phyloP scores from a whole-genome alignment of 2,329 filamentous ascomycete genomes.

The Paecilomyces variotii region DNA sequence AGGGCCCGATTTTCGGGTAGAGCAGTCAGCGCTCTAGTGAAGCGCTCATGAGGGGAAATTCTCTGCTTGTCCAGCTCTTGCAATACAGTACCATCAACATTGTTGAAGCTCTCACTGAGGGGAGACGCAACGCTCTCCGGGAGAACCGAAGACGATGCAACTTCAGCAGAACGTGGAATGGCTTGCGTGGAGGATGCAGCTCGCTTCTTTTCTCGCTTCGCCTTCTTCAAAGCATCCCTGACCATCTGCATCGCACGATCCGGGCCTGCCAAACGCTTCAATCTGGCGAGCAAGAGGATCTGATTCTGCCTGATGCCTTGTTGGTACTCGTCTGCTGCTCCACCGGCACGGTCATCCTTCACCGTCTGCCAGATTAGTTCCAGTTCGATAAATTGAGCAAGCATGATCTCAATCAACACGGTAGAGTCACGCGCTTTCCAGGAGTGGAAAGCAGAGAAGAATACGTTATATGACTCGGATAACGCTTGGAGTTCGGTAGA shows the following conservation, averaged over 20 bases:
- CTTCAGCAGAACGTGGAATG: slow-evolving; percentile 48
- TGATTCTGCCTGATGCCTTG: slow-evolving; percentile 61
- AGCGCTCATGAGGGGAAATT: slow-evolving; percentile 30
- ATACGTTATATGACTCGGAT: slow-evolving; percentile 50
- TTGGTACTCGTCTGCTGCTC: slow-evolving; percentile 55
- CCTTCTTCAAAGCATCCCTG: slow-evolving; percentile 53
- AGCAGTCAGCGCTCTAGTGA: slow-evolving; percentile 49
- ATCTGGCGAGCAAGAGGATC: slow-evolving; percentile 52
- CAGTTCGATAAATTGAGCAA: slow-evolving; percentile 57
- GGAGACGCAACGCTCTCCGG: slow-evolving; percentile 32
- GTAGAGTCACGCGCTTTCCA: slow-evolving; percentile 59
- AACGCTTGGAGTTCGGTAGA: slow-evolving; percentile 42
- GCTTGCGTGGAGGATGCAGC: slow-evolving; percentile 46
- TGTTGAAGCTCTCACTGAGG: slow-evolving; percentile 34
- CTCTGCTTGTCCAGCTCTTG: slow-evolving; percentile 28
- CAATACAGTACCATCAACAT: slow-evolving; percentile 24
- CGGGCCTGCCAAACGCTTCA: slow-evolving; percentile 55
- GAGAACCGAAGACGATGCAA: slow-evolving; percentile 21
- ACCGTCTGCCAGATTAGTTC: slow-evolving; percentile 62
- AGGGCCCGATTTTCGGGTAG: slow-evolving; percentile 55
- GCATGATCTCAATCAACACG: slow-evolving; percentile 57
- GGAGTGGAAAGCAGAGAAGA: slow-evolving; percentile 55
- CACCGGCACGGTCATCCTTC: slow-evolving; percentile 53
- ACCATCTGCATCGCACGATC: slow-evolving; percentile 54
- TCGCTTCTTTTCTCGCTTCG: slow-evolving; percentile 45